phyloP scores from a whole-genome alignment of 108 stramenopile genomes.

The Pseudonitzschia delicatissima region DNA sequence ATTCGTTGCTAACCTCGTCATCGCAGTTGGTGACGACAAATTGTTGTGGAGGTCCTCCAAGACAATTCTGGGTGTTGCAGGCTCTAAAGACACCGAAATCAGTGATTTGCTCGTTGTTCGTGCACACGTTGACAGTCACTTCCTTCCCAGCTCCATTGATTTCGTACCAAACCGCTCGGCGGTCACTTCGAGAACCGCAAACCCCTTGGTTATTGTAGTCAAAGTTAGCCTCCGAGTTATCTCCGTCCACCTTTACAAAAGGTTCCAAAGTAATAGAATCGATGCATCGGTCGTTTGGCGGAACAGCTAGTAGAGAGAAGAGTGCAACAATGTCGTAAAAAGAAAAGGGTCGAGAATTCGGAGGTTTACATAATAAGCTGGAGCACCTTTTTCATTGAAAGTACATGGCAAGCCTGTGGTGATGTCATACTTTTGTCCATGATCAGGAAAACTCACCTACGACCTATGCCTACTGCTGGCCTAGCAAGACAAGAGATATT shows the following conservation, averaged over 20 bases:
- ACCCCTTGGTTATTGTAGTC: conserved; percentile 35
- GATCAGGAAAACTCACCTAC: too few species aligned
- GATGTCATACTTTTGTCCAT: too few species aligned
- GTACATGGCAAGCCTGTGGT: too few species aligned
- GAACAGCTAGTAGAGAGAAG: too few species aligned
- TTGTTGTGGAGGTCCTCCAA: conserved; percentile 20
- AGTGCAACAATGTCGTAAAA: too few species aligned
- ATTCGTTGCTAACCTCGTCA: conserved; percentile 3
- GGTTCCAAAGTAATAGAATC: conserved; percentile 9
- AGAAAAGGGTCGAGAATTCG: too few species aligned
- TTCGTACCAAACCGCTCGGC: conserved; percentile 32
- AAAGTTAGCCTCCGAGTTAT: conserved; percentile 24
- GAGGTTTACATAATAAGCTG: too few species aligned
- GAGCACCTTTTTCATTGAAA: too few species aligned
- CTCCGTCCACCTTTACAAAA: conserved; percentile 19
- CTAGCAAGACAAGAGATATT: too few species aligned
- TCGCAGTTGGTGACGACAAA: conserved; percentile 10
- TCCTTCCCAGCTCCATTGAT: conserved; percentile 24
- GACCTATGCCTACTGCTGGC: too few species aligned
- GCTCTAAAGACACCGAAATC: conserved; percentile 26
- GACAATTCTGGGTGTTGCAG: conserved; percentile 30
- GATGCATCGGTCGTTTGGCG: conserved; percentile 32
- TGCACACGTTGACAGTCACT: conserved; percentile 35
- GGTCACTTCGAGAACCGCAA: conserved; percentile 35
- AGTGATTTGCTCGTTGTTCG: conserved; percentile 33